phyloP scores from a whole-genome alignment of 306 rosid species.

The Sicyos baderoa region DNA sequence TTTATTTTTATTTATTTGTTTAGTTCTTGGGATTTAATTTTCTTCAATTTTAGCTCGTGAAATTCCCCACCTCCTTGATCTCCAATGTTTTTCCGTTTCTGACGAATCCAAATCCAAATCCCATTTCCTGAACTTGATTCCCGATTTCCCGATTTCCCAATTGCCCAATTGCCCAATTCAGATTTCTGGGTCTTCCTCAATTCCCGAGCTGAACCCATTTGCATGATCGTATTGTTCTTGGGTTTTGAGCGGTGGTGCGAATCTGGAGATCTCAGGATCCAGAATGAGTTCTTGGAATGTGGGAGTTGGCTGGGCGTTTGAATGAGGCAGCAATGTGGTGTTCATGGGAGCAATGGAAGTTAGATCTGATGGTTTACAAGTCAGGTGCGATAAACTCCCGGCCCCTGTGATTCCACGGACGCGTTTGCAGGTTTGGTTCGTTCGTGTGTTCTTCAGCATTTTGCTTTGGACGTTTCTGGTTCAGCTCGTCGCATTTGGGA shows the following conservation, averaged over 20 bases:
- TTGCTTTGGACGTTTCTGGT: slow-evolving; percentile 84
- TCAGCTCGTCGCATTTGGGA: slow-evolving; percentile 76
- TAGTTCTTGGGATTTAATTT: background rate
- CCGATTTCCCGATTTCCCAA: background rate
- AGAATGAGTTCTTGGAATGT: background rate
- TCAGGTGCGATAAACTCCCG: slow-evolving; percentile 63
- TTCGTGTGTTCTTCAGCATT: slow-evolving; percentile 73
- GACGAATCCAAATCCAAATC: background rate
- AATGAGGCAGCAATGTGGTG: slow-evolving; percentile 62
- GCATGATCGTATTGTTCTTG: background rate
- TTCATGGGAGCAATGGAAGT: slow-evolving; percentile 50
- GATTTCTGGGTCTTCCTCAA: background rate
- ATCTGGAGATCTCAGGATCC: background rate
- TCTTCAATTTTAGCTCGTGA: slow-evolving; percentile 17
- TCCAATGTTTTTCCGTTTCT: background rate
- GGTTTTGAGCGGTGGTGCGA: background rate
- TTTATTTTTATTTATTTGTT: background rate
- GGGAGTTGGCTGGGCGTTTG: slow-evolving; percentile 15
- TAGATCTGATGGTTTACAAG: slow-evolving; percentile 68
- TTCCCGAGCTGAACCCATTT: background rate
- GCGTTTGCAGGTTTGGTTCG: slow-evolving; percentile 83
- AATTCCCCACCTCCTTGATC: too few species aligned
- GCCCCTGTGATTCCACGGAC: slow-evolving; percentile 54
- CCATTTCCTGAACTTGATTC: too few species aligned
- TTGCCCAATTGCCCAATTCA: background rate